Base-by-base conservation (phyloP, 2,329 filamentous ascomycete genomes). In the Chaetothyriales sp. region DNA sequence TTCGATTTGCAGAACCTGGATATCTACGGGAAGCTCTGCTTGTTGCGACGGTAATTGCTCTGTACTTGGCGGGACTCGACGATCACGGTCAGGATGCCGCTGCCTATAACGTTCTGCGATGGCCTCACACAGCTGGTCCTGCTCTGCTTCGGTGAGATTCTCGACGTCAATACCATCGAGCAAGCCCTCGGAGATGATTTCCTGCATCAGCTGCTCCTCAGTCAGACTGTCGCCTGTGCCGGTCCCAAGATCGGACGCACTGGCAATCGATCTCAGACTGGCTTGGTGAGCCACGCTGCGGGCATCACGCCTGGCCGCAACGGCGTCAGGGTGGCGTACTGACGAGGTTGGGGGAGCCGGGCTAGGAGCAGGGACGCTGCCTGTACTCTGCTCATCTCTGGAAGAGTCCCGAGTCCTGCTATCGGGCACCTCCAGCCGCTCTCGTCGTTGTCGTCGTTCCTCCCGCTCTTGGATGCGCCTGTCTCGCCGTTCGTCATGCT, bases 91-190 rank as follows among this genome's bases (percentile, higher is more conserved):
- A 53, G 63, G 63, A 62, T 93, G 86, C 26, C 86, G 76, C 54
- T 86, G 77, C 52, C 86, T 74, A 62, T 93, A 95, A 1, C 87
- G 87, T 61, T 93, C 86, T 1, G 88, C 89, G 59, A 96, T 95
- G 53, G 84, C 81, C 61, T 90, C 84, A 57, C 86, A 94, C 15
- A 96, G 79, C 61, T 93, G 86, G 61, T 95, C 88, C 63, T 95
- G 87, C 61, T 88, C 85, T 47, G 73, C 79, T 15, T 87, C 74
- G 55, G 90, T 88, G 49, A 95, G 80, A 56, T 89, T 89, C 60
- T 92, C 85, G 50, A 95, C 70, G 63, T 95, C 89, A 46, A 95
- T 80, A 18, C 87, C 89, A 60, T 95, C 86, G 32, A 95, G 68
- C 18, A 95, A 69, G 0, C 90, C 88, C 62, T 95, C 87, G 56